Percentiles rank a stretch among this genome's conserved stretches.
Conservation (phyloP, 192 early-diverging fungal genomes). For the Mortierella alpina region DNA sequence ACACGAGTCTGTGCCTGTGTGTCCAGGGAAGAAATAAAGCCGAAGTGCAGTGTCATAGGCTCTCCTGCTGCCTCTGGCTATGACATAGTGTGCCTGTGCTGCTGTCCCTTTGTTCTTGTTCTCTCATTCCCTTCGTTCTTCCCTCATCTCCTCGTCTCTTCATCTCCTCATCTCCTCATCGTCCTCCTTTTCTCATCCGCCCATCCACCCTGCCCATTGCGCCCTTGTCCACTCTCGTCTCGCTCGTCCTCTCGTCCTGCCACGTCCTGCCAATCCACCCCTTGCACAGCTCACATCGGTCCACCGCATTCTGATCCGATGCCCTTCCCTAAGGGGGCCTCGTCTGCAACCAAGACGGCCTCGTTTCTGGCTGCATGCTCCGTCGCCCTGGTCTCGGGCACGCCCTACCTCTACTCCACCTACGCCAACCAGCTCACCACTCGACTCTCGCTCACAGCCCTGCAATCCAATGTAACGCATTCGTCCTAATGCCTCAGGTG, state of each 20-base stretch:
- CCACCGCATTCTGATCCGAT: background rate
- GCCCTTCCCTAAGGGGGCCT: background rate
- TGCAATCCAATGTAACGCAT: slow-evolving; percentile 41
- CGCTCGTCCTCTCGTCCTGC: background rate
- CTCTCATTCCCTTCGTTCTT: background rate
- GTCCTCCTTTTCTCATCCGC: background rate
- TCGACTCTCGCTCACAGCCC: slow-evolving; percentile 31
- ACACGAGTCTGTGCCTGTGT: too few species aligned
- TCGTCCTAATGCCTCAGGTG: background rate
- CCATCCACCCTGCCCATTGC: background rate
- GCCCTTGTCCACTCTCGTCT: background rate
- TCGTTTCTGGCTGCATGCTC: slow-evolving; percentile 47
- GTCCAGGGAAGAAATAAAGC: too few species aligned
- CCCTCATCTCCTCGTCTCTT: background rate
- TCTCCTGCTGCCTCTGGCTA: too few species aligned
- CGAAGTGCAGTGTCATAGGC: too few species aligned
- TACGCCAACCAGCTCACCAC: slow-evolving; percentile 51
- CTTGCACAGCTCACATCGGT: background rate
- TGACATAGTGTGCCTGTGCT: too few species aligned
- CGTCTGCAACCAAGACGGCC: slow-evolving; percentile 15
- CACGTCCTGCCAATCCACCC: background rate
- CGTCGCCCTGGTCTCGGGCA: slow-evolving; percentile 44
- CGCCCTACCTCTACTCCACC: slow-evolving; percentile 50
- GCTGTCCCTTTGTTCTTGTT: too few species aligned
- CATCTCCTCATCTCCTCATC: background rate